Conservation (phyloP, 2,329 filamentous ascomycete genomes). For the Pseudogymnoascus sp. region DNA sequence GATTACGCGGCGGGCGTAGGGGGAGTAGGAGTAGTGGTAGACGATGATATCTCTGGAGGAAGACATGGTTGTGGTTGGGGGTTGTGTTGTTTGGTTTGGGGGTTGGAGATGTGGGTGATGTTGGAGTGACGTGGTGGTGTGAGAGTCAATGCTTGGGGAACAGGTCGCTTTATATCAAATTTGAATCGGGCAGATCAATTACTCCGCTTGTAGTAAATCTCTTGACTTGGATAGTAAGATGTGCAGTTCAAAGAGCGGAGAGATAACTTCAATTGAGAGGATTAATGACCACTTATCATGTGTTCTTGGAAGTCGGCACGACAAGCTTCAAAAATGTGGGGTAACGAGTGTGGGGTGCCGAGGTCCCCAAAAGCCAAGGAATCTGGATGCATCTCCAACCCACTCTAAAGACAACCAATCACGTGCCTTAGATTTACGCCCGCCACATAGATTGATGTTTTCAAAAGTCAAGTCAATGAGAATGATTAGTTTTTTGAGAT, state of each 20-base stretch:
- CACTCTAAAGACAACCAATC: background rate
- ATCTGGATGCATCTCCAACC: background rate
- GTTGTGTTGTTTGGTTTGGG: background rate
- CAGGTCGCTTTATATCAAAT: background rate
- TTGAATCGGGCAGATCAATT: background rate
- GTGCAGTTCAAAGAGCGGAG: background rate
- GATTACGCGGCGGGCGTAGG: slow-evolving; percentile 52
- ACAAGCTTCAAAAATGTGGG: background rate
- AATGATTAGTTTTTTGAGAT: background rate
- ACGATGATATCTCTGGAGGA: slow-evolving; percentile 43
- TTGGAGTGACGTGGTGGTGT: background rate
- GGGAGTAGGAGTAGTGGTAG: slow-evolving; percentile 59
- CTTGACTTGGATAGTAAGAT: slow-evolving; percentile 1
- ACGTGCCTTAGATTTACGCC: background rate
- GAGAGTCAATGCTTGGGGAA: background rate
- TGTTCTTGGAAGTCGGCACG: background rate
- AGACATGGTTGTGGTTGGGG: slow-evolving; percentile 17
- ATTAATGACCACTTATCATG: background rate
- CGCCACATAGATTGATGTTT: background rate
- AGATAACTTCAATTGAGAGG: background rate
- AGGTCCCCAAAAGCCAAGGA: background rate
- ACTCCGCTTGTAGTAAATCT: background rate
- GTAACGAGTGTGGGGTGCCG: background rate
- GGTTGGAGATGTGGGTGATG: background rate
- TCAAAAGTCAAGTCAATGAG: background rate